Evolutionary conservation across 345 rosid species (phyloP).

Genomic region (Eucalyptus rudis): DNA sequence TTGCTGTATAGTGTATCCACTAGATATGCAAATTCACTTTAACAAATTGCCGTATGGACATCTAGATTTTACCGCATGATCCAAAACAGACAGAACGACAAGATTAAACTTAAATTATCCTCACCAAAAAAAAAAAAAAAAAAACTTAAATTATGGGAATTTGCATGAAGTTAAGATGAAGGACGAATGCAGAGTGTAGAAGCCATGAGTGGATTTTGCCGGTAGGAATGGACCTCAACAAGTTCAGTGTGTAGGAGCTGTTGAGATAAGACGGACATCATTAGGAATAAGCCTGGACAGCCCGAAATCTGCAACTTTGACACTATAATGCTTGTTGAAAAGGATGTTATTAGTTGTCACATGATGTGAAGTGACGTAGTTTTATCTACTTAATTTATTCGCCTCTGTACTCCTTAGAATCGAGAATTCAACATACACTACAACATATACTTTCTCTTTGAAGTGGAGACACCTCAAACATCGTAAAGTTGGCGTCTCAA

Average conservation of each 20-base stretch:
- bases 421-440: not conserved
- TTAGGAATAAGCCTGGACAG: not conserved
- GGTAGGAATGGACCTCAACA: not conserved
- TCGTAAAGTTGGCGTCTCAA: not conserved
- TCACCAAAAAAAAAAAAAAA: no score
- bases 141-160: not conserved
- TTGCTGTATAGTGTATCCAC: not conserved
- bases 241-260: not conserved
- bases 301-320: not conserved
- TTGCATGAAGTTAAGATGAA: not conserved
- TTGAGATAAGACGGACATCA: not conserved
- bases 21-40: not conserved
- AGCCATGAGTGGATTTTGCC: not conserved
- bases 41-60: not conserved
- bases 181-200: not conserved
- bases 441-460: not conserved
- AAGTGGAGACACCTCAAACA: not conserved
- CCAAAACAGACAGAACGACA: not conserved
- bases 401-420: not conserved
- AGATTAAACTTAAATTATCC: not conserved
- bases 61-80: not conserved
- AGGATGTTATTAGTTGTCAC: not conserved
- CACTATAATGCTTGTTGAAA: not conserved
- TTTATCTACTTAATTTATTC: not conserved
- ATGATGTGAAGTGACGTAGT: not conserved